Base-by-base conservation (phyloP, 495 filamentous ascomycete genomes). In the Pseudoneurospora amorphoporcata region DNA sequence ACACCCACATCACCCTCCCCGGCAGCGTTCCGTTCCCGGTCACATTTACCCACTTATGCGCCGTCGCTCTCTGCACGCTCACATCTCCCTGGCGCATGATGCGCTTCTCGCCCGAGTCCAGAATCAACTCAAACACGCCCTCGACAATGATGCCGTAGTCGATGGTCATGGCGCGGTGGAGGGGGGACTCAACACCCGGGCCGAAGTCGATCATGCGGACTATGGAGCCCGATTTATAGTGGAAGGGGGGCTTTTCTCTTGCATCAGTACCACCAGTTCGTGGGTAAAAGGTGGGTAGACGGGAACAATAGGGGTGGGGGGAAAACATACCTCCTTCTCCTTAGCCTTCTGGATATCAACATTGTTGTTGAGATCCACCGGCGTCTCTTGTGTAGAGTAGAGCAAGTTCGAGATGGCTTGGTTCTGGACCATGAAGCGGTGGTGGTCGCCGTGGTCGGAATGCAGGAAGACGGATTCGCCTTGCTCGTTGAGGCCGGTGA, bases 131-230 rank as follows among this genome's bases (percentile, higher is more conserved):
- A 29, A 88, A 75, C 74, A 84, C 75, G 0, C 90, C 91, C 73
- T 92, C 89, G 4, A 92, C 61, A 32, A 92, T 86, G 39, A 91
- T 78, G 0, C 87, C 89, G 71, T 90, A 91, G 75, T 92, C 91
- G 1, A 92, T 79, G 23, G 82, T 86, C 68, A 86, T 79, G 3
- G 91, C 91, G 1, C 89, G 84, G 72, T 92, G 90, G 82, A 92
- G 82, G 12, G 82, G 78, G 32, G 76, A 79, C 29, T 73, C 76
- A 39, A 71, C 73, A 12, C 76, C 79, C 0, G 87, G 87, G 0
- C 77, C 73, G 14, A 87, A 81, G 58, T 88, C 86, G 19, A 87
- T 84, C 53, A 65, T 65, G 2, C 53, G 53, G 1, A 65, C 53
- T 35, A 65, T 65, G 53, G 53, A 65, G 14, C 53, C 53, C 29